Percentiles rank a stretch among this genome's conserved stretches.
phyloP scores from a whole-genome alignment of 306 rosid genomes.

The Cicer yamashitae region DNA sequence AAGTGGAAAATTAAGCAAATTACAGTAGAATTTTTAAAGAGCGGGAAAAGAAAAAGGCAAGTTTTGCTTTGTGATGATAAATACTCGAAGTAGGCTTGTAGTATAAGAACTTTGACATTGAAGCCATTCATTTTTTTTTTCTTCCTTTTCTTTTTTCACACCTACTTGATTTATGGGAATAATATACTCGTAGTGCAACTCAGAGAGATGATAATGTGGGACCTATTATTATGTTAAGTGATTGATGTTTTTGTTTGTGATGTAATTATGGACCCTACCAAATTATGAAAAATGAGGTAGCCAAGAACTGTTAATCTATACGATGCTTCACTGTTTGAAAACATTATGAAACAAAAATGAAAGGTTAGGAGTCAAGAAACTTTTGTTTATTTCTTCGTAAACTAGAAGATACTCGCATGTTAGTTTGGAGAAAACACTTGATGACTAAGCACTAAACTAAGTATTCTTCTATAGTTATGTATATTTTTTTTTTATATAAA shows the following conservation, averaged over 20 bases:
- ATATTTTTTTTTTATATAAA: too few species aligned
- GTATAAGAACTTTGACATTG: slow-evolving; percentile 41
- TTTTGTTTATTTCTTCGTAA: slow-evolving; percentile 36
- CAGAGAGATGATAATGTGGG: slow-evolving; percentile 47
- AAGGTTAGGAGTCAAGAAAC: slow-evolving; percentile 12
- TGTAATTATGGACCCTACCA: slow-evolving; percentile 46
- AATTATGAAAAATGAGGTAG: slow-evolving; percentile 3
- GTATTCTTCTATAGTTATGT: not conserved
- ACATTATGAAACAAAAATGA: slow-evolving; percentile 38
- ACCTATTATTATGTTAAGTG: slow-evolving; percentile 26
- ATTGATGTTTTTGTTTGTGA: slow-evolving; percentile 46
- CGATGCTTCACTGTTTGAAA: slow-evolving; percentile 42
- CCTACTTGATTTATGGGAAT: slow-evolving; percentile 7
- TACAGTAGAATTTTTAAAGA: slow-evolving; percentile 29
- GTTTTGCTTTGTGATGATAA: slow-evolving; percentile 37
- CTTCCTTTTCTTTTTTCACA: not conserved
- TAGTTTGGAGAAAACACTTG: slow-evolving; percentile 30
- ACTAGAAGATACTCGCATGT: slow-evolving; percentile 29
- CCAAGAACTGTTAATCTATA: slow-evolving; percentile 30
- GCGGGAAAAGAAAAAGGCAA: slow-evolving; percentile 46
- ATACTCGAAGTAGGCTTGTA: slow-evolving; percentile 48
- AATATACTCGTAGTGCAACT: slow-evolving; percentile 39
- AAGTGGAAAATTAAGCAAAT: slow-evolving; percentile 20
- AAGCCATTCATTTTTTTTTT: slow-evolving; percentile 25
- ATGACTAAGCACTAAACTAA: slow-evolving; percentile 35